A percentile compares a stretch with the other conserved stretches of the same genome.
Evolutionary conservation across 306 rosid species (phyloP).

Genomic region (Delonix regia): DNA sequence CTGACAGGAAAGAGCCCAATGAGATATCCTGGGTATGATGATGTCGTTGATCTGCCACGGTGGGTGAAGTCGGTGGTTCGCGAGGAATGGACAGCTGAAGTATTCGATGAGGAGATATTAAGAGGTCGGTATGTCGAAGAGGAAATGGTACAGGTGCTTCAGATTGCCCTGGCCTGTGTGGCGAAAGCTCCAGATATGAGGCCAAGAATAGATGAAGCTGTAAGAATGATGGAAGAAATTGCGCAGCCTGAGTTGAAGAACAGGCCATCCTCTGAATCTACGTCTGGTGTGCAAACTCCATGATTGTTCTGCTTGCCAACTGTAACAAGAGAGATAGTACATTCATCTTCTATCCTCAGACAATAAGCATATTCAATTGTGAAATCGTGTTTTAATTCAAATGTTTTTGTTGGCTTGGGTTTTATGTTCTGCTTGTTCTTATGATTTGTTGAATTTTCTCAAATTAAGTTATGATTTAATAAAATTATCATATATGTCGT

Average conservation of each 20-base stretch:
- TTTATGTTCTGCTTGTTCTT: too few relatives aligned
- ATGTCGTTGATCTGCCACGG: conserved; percentile 70
- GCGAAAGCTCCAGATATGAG: conserved; percentile 55
- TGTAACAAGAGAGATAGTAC: not conserved
- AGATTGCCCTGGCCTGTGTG: conserved; percentile 66
- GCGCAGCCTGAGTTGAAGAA: conserved; percentile 45
- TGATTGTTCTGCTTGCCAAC: conserved; percentile 19
- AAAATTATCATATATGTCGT: too few relatives aligned
- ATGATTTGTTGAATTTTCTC: not conserved
- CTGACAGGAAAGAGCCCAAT: conserved; percentile 68
- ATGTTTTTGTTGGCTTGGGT: not conserved
- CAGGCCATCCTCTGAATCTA: conserved; percentile 60
- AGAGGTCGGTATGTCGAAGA: conserved; percentile 60
- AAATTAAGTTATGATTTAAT: too few relatives aligned
- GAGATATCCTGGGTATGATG: conserved; percentile 51
- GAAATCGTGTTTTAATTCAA: not conserved
- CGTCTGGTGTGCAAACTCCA: conserved; percentile 53
- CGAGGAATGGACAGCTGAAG: conserved; percentile 83
- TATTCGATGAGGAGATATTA: conserved; percentile 65
- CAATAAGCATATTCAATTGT: not conserved
- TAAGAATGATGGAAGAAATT: conserved; percentile 57
- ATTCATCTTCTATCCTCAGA: not conserved
- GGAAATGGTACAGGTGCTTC: conserved; percentile 79
- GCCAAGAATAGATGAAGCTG: conserved; percentile 61
- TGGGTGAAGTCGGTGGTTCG: conserved; percentile 76